Base-by-base conservation (phyloP, 441 rosid species). In the Pelargonium australe region DNA sequence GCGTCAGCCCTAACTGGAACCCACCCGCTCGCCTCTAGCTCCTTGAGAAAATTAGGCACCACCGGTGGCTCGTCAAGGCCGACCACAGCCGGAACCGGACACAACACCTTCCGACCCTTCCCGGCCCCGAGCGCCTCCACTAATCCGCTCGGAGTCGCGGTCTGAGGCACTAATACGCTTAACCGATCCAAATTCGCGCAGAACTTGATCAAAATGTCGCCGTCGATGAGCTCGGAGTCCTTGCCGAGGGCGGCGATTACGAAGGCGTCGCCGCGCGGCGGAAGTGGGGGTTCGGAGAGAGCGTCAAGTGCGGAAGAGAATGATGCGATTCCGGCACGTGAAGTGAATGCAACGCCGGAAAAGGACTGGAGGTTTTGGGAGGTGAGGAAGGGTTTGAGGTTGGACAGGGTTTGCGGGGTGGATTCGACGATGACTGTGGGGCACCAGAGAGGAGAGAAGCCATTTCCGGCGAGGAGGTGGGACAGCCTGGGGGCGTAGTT, bases 1-100 rank as follows among this genome's bases (percentile, higher is more conserved):
- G 86, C 86, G 61, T 78, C 76, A 37, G 80, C 86, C 51, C 86
- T 75, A n/a, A 79, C 68, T 0, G 85, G 80, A 13, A 57, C 76
- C 90, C 90, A 81, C 19, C 82, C 82, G 19, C 70, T 43, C 13
- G 28, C 68, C 73, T 76, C 80, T 68, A 79, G 69, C 47, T 80
- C 80, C 63, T 44, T 51, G 14, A 86, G 73, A 70, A 86, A 85
- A 45, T 69, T 23, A 5, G 86, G 85, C 13, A 84, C 85, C 0
- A 85, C 87, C 0, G 83, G 86, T 10, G 85, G 91, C 78, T 86
- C 87, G 9, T 76, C 70, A 11, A 85, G 70, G 0, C 82, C 91
- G 14, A 74, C 71, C 9, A 84, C 85, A 47, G 41, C n/a, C 2
- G 88, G 90, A 8, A 81, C 88, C 7, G 84, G 83, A 63, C 86